Evolutionary conservation across 169 alveolate species (phyloP).

Genomic region (Eimeria necatrix): DNA sequence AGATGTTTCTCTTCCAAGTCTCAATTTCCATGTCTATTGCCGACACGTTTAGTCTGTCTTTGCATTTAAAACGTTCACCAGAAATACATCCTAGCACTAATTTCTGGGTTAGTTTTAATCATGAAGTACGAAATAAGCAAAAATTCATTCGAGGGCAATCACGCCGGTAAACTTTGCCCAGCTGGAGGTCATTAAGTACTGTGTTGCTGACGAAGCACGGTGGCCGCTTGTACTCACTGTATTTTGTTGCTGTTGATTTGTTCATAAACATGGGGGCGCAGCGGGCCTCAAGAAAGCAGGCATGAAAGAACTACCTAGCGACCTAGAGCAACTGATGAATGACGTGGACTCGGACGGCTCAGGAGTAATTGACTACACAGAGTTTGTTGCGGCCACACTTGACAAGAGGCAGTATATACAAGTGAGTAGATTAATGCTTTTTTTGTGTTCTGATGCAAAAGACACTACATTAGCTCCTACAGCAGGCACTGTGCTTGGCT

Average conservation of each 20-base stretch:
- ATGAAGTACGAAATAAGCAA: too few relatives aligned
- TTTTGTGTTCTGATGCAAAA: too few relatives aligned
- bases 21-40: background rate
- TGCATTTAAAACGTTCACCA: background rate
- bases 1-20: background rate
- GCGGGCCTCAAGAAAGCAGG: slow-evolving; percentile 81
- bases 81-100: too few relatives aligned
- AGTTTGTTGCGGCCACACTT: slow-evolving; percentile 95
- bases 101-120: too few relatives aligned
- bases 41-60: background rate
- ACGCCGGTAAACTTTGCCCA: too few relatives aligned
- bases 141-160: too few relatives aligned
- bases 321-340: slow-evolving; percentile 87
- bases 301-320: slow-evolving; percentile 84
- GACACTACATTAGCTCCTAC: too few relatives aligned
- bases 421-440: slow-evolving; percentile 18
- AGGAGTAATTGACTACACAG: slow-evolving; percentile 94
- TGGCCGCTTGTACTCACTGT: too few relatives aligned
- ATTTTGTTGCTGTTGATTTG: background rate
- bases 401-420: slow-evolving; percentile 86
- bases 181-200: too few relatives aligned
- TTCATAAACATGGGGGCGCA: slow-evolving; percentile 1
- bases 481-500: too few relatives aligned
- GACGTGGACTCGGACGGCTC: slow-evolving; percentile 93
- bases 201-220: too few relatives aligned